A percentile compares a stretch with the other conserved stretches of the same genome.
phyloP scores from a whole-genome alignment of 768 basidiomycete species.

The Tulasnella sp. region DNA sequence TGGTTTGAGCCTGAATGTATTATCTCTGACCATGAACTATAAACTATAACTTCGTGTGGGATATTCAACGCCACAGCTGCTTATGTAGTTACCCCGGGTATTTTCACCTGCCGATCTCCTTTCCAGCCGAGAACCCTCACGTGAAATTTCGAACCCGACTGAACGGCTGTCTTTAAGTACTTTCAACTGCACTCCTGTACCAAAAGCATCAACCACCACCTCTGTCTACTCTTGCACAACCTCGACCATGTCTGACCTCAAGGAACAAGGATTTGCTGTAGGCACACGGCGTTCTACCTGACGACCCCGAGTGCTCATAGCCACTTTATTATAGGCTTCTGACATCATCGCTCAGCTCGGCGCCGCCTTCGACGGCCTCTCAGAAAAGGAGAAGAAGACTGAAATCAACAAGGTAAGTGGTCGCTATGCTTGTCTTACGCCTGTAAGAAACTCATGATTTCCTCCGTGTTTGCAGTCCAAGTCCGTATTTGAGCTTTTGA shows the following conservation, averaged over 20 bases:
- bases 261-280: slow-evolving; percentile 65
- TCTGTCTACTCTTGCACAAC: background rate
- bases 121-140: background rate
- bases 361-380: slow-evolving; percentile 40
- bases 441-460: background rate
- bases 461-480: slow-evolving; percentile 45
- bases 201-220: background rate
- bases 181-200: slow-evolving; percentile 4
- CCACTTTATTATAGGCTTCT: slow-evolving; percentile 40
- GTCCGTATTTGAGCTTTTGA: slow-evolving; percentile 75
- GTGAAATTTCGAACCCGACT: background rate
- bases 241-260: slow-evolving; percentile 53
- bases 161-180: background rate
- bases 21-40: background rate
- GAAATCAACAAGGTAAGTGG: slow-evolving; percentile 32
- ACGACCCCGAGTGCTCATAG: background rate
- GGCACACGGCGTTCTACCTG: background rate
- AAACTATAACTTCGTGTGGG: background rate
- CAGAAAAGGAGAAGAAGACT: slow-evolving; percentile 49
- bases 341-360: slow-evolving; percentile 47
- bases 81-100: background rate
- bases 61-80: background rate
- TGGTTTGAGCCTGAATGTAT: background rate
- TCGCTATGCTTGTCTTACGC: background rate
- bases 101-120: background rate